These are phyloP conservation scores for Raffaelea deltoideospora DNA, from an alignment of 2,329 filamentous ascomycete genomes.

Conservation along the genomic window DNA sequence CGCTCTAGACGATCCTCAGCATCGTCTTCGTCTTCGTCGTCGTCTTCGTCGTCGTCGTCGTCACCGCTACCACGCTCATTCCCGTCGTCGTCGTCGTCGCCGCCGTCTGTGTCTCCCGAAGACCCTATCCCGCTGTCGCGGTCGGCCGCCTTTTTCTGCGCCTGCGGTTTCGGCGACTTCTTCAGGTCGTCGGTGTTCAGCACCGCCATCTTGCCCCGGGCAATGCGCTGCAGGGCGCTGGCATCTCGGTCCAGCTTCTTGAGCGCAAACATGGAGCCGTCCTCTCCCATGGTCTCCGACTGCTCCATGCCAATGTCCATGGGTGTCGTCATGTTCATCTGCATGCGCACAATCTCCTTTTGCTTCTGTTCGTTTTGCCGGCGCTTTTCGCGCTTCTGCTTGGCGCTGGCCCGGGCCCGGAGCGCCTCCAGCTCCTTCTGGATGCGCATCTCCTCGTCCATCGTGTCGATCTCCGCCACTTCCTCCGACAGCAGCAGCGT, in stretches of 20 bases:
- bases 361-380: slow-evolving; percentile 89
- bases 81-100: slow-evolving; percentile 29
- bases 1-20: slow-evolving; percentile 71
- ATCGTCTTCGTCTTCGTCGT: slow-evolving; percentile 53
- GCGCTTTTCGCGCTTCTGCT: slow-evolving; percentile 70
- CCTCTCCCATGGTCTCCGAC: slow-evolving; percentile 57
- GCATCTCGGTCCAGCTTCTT: slow-evolving; percentile 67
- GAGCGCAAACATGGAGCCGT: slow-evolving; percentile 74
- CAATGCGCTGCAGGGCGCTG: slow-evolving; percentile 51
- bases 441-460: slow-evolving; percentile 89
- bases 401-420: slow-evolving; percentile 60
- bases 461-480: slow-evolving; percentile 67
- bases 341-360: slow-evolving; percentile 88
- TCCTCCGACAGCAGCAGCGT: slow-evolving; percentile 40
- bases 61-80: too few relatives aligned
- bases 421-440: slow-evolving; percentile 76
- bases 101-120: slow-evolving; percentile 37
- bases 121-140: slow-evolving; percentile 42
- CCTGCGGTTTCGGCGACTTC: slow-evolving; percentile 17
- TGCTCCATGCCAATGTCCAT: slow-evolving; percentile 94
- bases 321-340: slow-evolving; percentile 90
- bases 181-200: slow-evolving; percentile 23
- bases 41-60: slow-evolving; percentile 21
- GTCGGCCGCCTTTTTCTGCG: slow-evolving; percentile 29
- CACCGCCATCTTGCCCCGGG: slow-evolving; percentile 64